A percentile compares a stretch with the other conserved stretches of the same genome.
Conservation (phyloP, 2,329 filamentous ascomycete genomes). For the Cladophialophora exuberans region DNA sequence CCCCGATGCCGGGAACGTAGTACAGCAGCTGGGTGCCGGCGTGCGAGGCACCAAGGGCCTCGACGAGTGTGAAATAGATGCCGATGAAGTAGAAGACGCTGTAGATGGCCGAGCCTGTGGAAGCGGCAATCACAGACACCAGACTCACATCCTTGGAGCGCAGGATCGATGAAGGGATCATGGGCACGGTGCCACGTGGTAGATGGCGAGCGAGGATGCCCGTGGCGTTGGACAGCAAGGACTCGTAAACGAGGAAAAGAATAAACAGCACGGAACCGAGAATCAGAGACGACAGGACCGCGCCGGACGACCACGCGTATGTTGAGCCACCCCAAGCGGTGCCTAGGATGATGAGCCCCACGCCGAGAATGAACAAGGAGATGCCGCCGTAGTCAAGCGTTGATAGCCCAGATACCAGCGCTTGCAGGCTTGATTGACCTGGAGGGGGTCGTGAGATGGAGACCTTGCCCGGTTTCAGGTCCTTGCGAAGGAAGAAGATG, state of each 20-base stretch:
- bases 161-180: constrained; percentile 67
- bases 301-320: constrained; percentile 49
- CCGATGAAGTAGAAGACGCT: constrained; percentile 70
- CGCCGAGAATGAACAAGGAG: constrained; percentile 46
- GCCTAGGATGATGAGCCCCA: constrained; percentile 49
- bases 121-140: constrained; percentile 66
- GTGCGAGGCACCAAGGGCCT: constrained; percentile 54
- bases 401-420: constrained; percentile 52
- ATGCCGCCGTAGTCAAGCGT: constrained; percentile 56
- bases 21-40: constrained; percentile 64
- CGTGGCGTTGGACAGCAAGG: constrained; percentile 54
- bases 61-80: constrained; percentile 68
- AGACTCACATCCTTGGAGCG: constrained; percentile 61
- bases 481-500: constrained; percentile 57
- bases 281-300: constrained; percentile 43
- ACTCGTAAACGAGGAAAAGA: constrained; percentile 46
- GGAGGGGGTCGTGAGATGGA: constrained; percentile 27
- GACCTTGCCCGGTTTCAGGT: constrained; percentile 56
- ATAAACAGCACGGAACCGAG: constrained; percentile 43
- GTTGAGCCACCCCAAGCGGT: constrained; percentile 48
- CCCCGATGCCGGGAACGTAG: constrained; percentile 66
- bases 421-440: constrained; percentile 30
- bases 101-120: constrained; percentile 58
- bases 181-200: constrained; percentile 57
- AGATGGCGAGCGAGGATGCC: constrained; percentile 52